phyloP scores from a whole-genome alignment of 352 stramenopile species.

The Phytophthora nicotianae region DNA sequence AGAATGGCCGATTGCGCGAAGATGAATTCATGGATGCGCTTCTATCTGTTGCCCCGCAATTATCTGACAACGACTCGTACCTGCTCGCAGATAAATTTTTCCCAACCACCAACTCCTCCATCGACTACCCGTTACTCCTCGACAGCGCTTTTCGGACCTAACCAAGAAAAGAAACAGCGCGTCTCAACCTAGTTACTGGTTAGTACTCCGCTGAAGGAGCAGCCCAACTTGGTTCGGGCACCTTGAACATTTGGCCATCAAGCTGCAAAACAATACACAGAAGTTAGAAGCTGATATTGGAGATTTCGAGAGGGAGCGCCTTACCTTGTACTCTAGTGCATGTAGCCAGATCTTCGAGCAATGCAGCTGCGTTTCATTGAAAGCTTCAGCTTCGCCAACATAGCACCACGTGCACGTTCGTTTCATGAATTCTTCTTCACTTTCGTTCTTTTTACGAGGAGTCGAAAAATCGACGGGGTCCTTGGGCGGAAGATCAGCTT shows the following conservation, averaged over 20 bases:
- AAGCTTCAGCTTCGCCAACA: slow-evolving; percentile 64
- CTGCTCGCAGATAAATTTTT: slow-evolving; percentile 75
- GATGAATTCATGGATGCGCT: slow-evolving; percentile 84
- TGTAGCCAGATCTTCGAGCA: slow-evolving; percentile 89
- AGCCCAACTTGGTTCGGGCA: slow-evolving; percentile 69
- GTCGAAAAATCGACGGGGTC: slow-evolving; percentile 61
- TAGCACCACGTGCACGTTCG: slow-evolving; percentile 83
- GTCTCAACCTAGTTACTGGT: neutral
- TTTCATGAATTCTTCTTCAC: slow-evolving; percentile 73
- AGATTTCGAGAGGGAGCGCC: slow-evolving; percentile 11
- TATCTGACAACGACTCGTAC: slow-evolving; percentile 81
- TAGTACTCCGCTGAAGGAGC: slow-evolving; percentile 49
- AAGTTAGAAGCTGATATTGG: slow-evolving; percentile 10
- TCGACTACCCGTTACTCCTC: slow-evolving; percentile 74
- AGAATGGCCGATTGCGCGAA: slow-evolving; percentile 59
- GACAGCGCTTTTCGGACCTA: slow-evolving; percentile 65
- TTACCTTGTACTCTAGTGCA: slow-evolving; percentile 87
- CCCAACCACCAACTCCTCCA: slow-evolving; percentile 66
- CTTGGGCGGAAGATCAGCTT: slow-evolving; percentile 40
- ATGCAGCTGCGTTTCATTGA: slow-evolving; percentile 87
- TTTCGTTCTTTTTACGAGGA: slow-evolving; percentile 61
- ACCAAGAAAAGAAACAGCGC: neutral
- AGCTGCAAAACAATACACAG: slow-evolving; percentile 50
- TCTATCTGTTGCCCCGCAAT: slow-evolving; percentile 51
- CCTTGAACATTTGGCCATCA: slow-evolving; percentile 64